phyloP scores from a whole-genome alignment of 2,329 filamentous ascomycete species.

The Aspergillus transmontanensis region DNA sequence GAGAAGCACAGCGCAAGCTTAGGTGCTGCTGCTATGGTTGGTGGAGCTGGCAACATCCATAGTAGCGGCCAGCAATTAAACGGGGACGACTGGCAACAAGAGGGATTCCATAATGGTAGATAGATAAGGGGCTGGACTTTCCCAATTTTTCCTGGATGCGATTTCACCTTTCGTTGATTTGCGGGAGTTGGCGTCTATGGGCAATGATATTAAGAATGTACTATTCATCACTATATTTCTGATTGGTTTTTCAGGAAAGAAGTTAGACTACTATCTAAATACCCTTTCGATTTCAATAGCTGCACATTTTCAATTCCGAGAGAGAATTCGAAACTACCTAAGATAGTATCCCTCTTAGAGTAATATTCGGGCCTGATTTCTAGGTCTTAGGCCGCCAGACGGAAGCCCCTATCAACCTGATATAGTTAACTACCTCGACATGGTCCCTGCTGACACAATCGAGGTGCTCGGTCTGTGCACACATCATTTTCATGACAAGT shows the following conservation, averaged over 20 bases:
- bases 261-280: background rate
- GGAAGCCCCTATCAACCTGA: too few relatives aligned
- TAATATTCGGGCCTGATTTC: too few relatives aligned
- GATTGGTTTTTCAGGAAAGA: background rate
- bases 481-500: too few relatives aligned
- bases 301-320: too few relatives aligned
- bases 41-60: constrained; percentile 26
- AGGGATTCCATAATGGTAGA: constrained; percentile 52
- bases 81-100: constrained; percentile 65
- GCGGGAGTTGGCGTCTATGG: background rate
- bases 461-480: too few relatives aligned
- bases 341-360: too few relatives aligned
- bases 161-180: background rate
- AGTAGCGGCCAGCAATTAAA: constrained; percentile 37
- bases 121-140: constrained; percentile 3
- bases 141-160: background rate
- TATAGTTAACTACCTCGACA: too few relatives aligned
- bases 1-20: constrained; percentile 62
- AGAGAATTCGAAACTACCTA: too few relatives aligned
- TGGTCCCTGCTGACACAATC: too few relatives aligned
- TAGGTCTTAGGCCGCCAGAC: too few relatives aligned
- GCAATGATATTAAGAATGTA: background rate
- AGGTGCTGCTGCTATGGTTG: constrained; percentile 42
- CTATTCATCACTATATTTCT: background rate
- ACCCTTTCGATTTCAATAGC: background rate